Conservation (phyloP, 805 yeast genomes). For the Candida railenensis region DNA sequence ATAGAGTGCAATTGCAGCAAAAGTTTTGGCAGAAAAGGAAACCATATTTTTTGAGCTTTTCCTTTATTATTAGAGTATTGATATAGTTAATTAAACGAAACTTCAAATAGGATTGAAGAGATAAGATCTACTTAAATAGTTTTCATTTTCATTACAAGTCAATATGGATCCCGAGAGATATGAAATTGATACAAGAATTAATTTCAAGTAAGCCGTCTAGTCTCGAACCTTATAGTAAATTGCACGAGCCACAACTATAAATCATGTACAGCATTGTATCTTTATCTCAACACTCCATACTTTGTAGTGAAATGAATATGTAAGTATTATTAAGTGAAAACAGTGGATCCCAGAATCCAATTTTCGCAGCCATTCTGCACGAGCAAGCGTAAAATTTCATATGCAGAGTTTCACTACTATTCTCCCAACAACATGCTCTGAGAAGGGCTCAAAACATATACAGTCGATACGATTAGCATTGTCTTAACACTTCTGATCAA, state of each 20-base stretch:
- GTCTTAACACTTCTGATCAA: no score
- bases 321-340: no score
- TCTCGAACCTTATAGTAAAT: no score
- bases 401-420: not conserved
- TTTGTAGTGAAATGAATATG: no score
- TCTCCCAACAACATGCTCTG: not conserved
- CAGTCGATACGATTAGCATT: not conserved
- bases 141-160: no score
- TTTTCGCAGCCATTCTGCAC: not conserved
- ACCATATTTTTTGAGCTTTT: not conserved
- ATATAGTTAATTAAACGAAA: not conserved
- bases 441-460: not conserved
- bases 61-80: not conserved
- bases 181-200: no score
- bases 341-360: no score
- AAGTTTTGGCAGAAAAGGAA: slow-evolving; percentile 1
- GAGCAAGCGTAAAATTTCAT: not conserved
- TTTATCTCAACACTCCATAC: no score
- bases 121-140: not conserved
- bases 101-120: not conserved
- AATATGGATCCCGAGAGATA: no score
- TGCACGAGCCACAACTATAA: no score
- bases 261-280: no score
- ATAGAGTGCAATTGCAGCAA: slow-evolving; percentile 4
- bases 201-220: no score